phyloP scores from a whole-genome alignment of 495 filamentous ascomycete species.

The Delitschia confertaspora region DNA sequence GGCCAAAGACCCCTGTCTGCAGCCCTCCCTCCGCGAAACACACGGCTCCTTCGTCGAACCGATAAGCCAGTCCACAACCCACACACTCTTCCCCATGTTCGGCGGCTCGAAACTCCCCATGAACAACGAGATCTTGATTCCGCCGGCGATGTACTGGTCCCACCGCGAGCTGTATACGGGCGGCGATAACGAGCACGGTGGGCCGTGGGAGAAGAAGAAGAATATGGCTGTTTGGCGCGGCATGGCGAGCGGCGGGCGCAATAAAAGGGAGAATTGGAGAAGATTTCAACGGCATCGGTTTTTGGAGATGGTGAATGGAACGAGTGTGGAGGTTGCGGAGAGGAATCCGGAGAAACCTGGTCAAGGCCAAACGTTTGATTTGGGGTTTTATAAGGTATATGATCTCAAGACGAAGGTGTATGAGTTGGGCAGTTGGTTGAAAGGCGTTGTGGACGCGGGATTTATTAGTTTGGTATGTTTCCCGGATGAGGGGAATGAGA shows the following conservation, averaged over 20 bases:
- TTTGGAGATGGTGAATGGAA: slow-evolving; percentile 60
- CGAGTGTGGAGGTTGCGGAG: slow-evolving; percentile 41
- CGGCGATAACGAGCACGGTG: slow-evolving; percentile 36
- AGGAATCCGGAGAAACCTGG: slow-evolving; percentile 8
- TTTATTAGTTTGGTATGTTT: slow-evolving; percentile 33
- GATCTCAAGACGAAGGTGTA: slow-evolving; percentile 19
- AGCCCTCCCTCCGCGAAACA: slow-evolving; percentile 37
- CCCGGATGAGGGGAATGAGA: slow-evolving; percentile 12
- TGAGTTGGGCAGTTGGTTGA: slow-evolving; percentile 31
- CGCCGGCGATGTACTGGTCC: slow-evolving; percentile 71
- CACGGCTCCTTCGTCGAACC: slow-evolving; percentile 67
- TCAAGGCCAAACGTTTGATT: slow-evolving; percentile 29
- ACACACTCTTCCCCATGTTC: slow-evolving; percentile 60
- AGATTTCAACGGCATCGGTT: slow-evolving; percentile 68
- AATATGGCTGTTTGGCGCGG: slow-evolving; percentile 58
- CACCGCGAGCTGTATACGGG: slow-evolving; percentile 63
- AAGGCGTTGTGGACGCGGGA: slow-evolving; percentile 27
- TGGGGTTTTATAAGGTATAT: slow-evolving; percentile 28
- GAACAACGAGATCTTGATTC: slow-evolving; percentile 78
- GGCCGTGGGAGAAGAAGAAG: slow-evolving; percentile 51
- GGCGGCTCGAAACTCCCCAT: slow-evolving; percentile 68
- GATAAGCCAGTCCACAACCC: slow-evolving; percentile 47
- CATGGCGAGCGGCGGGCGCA: slow-evolving; percentile 58
- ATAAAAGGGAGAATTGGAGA: slow-evolving; percentile 53
- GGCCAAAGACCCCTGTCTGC: slow-evolving; percentile 31